phyloP scores from a whole-genome alignment of 2,329 filamentous ascomycete genomes.

The Gnomoniopsis smithogilvyi region DNA sequence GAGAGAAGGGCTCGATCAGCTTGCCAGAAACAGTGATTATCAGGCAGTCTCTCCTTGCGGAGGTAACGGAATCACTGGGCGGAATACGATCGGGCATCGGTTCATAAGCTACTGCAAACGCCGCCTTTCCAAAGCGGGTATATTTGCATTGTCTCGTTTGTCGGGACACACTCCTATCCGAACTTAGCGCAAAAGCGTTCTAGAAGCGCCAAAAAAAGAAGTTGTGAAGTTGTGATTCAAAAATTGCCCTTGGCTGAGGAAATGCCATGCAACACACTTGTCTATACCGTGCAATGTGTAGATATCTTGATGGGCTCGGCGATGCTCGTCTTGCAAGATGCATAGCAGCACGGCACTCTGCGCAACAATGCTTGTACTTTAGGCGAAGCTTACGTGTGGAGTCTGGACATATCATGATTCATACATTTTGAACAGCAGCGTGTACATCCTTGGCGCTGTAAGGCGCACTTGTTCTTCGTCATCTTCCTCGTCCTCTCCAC shows the following conservation, averaged over 20 bases:
- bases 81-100: constrained; percentile 1
- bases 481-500: neutral
- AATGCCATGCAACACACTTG: too few relatives aligned
- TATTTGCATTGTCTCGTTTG: neutral
- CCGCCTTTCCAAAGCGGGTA: neutral
- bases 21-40: too few relatives aligned
- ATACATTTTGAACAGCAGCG: neutral
- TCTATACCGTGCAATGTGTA: too few relatives aligned
- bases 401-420: neutral
- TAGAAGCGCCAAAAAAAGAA: too few relatives aligned
- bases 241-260: too few relatives aligned
- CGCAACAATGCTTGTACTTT: too few relatives aligned
- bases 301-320: too few relatives aligned
- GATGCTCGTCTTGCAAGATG: too few relatives aligned
- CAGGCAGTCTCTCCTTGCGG: too few relatives aligned
- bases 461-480: neutral
- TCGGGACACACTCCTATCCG: neutral
- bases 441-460: neutral
- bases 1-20: neutral
- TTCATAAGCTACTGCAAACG: neutral
- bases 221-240: too few relatives aligned
- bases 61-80: neutral
- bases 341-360: too few relatives aligned
- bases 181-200: too few relatives aligned
- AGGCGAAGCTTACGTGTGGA: neutral